A percentile compares a stretch with the other conserved stretches of the same genome.
Evolutionary conservation across 768 basidiomycete species (phyloP).

Genomic region (Panus rudis): DNA sequence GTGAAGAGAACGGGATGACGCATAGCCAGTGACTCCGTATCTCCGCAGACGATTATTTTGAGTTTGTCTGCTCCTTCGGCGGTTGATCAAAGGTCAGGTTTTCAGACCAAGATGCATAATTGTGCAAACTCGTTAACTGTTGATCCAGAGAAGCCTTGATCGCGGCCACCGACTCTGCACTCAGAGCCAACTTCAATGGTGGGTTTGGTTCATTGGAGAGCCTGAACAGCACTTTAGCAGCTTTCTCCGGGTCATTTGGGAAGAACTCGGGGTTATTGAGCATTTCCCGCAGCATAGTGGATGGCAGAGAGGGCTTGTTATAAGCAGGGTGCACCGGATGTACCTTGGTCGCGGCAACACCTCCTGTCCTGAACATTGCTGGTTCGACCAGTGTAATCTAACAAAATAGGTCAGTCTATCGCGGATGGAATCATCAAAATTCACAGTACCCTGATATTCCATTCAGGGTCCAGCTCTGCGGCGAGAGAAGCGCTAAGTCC

Average conservation of each 20-base stretch:
- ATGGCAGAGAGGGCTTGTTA: not conserved
- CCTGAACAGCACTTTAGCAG: conserved; percentile 4
- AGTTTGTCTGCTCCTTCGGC: too few species aligned
- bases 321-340: conserved; percentile 7
- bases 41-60: too few species aligned
- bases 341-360: not conserved
- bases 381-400: conserved; percentile 5
- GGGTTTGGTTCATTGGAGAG: not conserved
- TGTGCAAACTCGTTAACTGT: too few species aligned
- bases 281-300: not conserved
- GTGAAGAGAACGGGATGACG: too few species aligned
- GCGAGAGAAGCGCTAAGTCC: conserved; percentile 21
- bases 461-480: conserved; percentile 27
- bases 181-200: conserved; percentile 4
- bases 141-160: too few species aligned
- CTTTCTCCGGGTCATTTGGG: too few species aligned
- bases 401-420: not conserved
- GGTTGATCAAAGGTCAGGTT: too few species aligned
- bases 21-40: too few species aligned
- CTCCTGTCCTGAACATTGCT: conserved; percentile 2
- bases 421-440: not conserved
- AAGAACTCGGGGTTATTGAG: too few species aligned
- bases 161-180: too few species aligned
- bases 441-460: conserved; percentile 29
- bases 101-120: too few species aligned